phyloP scores from a whole-genome alignment of 306 rosid species.

The Quercus aquifolioides region DNA sequence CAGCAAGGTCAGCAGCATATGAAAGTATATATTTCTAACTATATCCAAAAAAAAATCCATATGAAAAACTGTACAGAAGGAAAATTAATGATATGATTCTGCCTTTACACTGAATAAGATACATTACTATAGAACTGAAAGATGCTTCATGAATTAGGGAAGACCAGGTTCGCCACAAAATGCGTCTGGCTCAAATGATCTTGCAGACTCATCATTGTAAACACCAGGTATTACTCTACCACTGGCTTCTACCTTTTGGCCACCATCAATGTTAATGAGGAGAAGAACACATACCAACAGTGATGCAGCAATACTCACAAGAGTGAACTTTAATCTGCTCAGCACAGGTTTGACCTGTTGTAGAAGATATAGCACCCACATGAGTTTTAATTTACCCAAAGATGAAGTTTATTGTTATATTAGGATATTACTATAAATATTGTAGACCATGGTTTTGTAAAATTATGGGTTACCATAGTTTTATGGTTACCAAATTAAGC shows the following conservation, averaged over 20 bases:
- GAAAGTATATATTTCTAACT: too few relatives aligned
- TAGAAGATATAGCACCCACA: slow-evolving; percentile 2
- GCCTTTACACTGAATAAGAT: neutral
- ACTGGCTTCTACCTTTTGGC: slow-evolving; percentile 38
- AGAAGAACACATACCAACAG: slow-evolving; percentile 48
- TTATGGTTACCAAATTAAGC: too few relatives aligned
- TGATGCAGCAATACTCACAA: slow-evolving; percentile 57
- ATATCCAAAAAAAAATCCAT: neutral
- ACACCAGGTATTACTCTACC: slow-evolving; percentile 71
- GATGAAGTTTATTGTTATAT: neutral
- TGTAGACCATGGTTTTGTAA: too few relatives aligned
- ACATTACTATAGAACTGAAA: neutral
- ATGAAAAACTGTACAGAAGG: neutral
- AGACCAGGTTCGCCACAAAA: slow-evolving; percentile 73
- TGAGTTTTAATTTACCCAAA: neutral
- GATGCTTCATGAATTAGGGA: slow-evolving; percentile 20
- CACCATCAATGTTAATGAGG: slow-evolving; percentile 57
- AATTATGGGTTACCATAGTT: too few relatives aligned
- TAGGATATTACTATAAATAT: too few relatives aligned
- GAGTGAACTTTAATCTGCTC: slow-evolving; percentile 66
- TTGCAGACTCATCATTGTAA: slow-evolving; percentile 87
- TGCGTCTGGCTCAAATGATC: slow-evolving; percentile 94
- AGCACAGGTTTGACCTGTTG: slow-evolving; percentile 89
- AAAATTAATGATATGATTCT: neutral
- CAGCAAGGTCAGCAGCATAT: too few relatives aligned